Evolutionary conservation across 1,284 basidiomycete genomes (phyloP).

Genomic region (Rhodotorula sp.): DNA sequence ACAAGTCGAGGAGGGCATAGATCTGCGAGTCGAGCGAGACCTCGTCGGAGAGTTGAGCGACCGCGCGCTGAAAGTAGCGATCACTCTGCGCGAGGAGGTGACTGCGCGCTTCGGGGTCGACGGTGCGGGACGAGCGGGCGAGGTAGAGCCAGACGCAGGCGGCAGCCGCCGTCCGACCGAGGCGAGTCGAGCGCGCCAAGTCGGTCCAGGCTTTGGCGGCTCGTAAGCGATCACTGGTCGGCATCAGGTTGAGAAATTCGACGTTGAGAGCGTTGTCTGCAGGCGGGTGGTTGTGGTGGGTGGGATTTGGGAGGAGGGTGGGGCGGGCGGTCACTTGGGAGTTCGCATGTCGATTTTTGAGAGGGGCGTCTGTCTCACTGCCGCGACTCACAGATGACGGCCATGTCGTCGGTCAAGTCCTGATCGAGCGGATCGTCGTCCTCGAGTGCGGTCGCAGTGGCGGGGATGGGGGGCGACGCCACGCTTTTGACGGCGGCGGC

Average conservation of each 20-base stretch:
- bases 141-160: constrained; percentile 4
- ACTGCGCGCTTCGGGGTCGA: constrained; percentile 2
- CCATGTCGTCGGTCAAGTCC: constrained; percentile 1
- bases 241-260: constrained; percentile 1
- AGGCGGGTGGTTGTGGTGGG: neutral
- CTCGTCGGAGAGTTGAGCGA: neutral
- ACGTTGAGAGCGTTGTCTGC: neutral
- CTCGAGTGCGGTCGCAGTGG: neutral
- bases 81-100: constrained; percentile 7
- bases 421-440: neutral
- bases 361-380: neutral
- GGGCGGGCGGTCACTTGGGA: too few relatives aligned
- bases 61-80: constrained; percentile 3
- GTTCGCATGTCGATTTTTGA: too few relatives aligned
- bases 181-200: constrained; percentile 5
- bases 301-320: too few relatives aligned
- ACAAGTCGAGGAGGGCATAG: constrained; percentile 2
- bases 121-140: neutral
- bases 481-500: neutral
- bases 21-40: constrained; percentile 3
- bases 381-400: neutral
- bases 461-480: neutral
- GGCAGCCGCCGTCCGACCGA: neutral
- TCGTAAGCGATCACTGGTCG: neutral
- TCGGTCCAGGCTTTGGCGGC: constrained; percentile 1